These are phyloP conservation scores for Colletotrichum sp. DNA, from an alignment of 2,329 filamentous ascomycete species.

Conservation along the genomic window DNA sequence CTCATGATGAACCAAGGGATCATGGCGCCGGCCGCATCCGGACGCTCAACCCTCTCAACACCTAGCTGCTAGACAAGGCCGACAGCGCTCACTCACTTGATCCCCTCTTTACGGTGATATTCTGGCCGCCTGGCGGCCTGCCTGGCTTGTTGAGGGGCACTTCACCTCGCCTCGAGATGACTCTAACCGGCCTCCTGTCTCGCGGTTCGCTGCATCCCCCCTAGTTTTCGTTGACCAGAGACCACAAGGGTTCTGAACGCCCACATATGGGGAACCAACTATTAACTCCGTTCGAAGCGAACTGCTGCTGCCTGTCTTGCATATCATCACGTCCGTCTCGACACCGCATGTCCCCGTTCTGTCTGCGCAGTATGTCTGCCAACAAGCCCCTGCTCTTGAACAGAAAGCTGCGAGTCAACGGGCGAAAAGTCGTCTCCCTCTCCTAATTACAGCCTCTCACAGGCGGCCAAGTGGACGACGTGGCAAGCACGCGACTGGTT, in stretches of 20 bases:
- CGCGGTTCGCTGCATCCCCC: background rate
- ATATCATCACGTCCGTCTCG: background rate
- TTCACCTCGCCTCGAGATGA: background rate
- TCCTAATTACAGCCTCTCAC: slow-evolving; percentile 28
- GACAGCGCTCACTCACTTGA: background rate
- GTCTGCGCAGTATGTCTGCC: background rate
- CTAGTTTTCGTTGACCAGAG: background rate
- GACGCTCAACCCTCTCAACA: background rate
- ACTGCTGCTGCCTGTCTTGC: background rate
- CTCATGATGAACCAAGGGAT: background rate
- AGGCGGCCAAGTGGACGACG: slow-evolving; percentile 31
- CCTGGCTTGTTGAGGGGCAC: background rate
- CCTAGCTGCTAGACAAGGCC: background rate
- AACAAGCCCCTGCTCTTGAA: background rate
- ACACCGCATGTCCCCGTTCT: background rate
- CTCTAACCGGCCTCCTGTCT: background rate
- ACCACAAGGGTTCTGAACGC: background rate
- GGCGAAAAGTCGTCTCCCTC: background rate
- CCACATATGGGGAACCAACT: background rate
- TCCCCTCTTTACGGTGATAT: background rate
- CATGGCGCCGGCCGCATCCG: background rate
- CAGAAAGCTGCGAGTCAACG: slow-evolving; percentile 5
- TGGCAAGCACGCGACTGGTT: slow-evolving; percentile 22
- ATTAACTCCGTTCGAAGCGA: background rate
- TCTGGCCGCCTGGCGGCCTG: background rate